phyloP scores from a whole-genome alignment of 139 green algal genomes.

The Yamagishiella unicocca region DNA sequence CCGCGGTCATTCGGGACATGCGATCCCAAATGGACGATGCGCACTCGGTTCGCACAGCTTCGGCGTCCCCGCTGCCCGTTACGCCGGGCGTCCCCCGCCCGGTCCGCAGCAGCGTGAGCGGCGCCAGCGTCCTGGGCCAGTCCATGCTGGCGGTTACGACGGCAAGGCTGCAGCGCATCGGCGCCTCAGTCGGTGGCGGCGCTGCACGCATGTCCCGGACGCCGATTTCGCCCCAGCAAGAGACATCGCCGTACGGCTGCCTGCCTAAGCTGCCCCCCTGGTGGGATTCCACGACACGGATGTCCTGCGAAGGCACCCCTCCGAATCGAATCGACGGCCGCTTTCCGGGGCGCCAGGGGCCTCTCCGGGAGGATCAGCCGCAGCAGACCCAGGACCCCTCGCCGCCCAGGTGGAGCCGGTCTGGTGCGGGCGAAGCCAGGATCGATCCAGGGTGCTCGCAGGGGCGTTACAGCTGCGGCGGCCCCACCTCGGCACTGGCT shows the following conservation, averaged over 20 bases:
- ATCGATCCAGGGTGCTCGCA: no score
- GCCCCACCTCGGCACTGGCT: no score
- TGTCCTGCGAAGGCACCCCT: not conserved
- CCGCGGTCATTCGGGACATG: not conserved
- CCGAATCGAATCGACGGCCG: no score
- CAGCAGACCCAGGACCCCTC: no score
- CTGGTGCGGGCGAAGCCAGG: no score
- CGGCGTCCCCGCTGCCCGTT: not conserved
- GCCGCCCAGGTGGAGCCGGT: no score
- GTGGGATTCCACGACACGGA: not conserved
- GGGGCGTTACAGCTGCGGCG: no score
- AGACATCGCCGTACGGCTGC: not conserved
- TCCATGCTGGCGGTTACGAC: conserved; percentile 3
- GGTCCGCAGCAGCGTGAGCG: not conserved
- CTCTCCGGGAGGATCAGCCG: no score
- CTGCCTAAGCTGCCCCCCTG: not conserved
- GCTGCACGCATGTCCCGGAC: not conserved
- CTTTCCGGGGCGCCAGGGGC: no score
- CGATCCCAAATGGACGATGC: conserved; percentile 16
- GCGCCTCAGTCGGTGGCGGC: not conserved
- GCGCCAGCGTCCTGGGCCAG: conserved; percentile 7
- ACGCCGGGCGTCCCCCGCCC: not conserved
- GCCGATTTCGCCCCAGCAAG: not conserved
- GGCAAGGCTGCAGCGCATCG: not conserved
- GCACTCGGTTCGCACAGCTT: not conserved